Evolutionary conservation across 257 asterid species (phyloP).

Genomic region (Ligustrum vulgare): DNA sequence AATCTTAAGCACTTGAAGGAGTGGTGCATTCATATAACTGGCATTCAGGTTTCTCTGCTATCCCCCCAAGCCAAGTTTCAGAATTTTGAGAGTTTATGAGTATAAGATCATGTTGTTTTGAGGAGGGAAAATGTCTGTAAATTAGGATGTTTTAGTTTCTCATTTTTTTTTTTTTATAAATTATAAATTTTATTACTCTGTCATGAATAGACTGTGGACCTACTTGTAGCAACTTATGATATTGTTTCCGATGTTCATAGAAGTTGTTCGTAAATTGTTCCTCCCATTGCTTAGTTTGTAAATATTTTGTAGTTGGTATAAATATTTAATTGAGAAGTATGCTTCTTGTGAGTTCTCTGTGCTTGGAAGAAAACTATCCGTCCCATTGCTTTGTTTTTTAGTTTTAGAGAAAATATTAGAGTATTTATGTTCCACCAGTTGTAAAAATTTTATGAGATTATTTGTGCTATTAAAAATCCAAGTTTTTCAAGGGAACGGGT

Average conservation of each 20-base stretch:
- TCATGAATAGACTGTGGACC: neutral
- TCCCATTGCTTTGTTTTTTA: too few species aligned
- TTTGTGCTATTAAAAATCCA: too few species aligned
- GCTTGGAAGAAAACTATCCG: neutral
- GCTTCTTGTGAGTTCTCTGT: neutral
- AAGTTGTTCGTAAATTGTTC: neutral
- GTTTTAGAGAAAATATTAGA: too few species aligned
- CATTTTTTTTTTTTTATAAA: neutral
- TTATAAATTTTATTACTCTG: too few species aligned
- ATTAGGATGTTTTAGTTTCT: conserved; percentile 43
- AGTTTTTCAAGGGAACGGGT: too few species aligned
- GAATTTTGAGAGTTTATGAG: conserved; percentile 20
- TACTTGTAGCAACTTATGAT: conserved; percentile 10
- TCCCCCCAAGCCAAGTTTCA: too few species aligned
- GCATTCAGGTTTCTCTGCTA: conserved; percentile 18
- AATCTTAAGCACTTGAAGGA: conserved; percentile 18
- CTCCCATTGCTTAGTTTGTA: too few species aligned
- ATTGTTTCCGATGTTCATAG: neutral
- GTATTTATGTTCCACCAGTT: too few species aligned
- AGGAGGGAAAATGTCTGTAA: conserved; percentile 42
- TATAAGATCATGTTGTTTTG: conserved; percentile 28
- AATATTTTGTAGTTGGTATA: neutral
- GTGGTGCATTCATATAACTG: conserved; percentile 21
- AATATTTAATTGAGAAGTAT: neutral
- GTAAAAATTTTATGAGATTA: too few species aligned